Percentiles rank a stretch among this genome's conserved stretches.
Conservation (phyloP, 164 flowering plant genomes). For the Berberis thunbergii region DNA sequence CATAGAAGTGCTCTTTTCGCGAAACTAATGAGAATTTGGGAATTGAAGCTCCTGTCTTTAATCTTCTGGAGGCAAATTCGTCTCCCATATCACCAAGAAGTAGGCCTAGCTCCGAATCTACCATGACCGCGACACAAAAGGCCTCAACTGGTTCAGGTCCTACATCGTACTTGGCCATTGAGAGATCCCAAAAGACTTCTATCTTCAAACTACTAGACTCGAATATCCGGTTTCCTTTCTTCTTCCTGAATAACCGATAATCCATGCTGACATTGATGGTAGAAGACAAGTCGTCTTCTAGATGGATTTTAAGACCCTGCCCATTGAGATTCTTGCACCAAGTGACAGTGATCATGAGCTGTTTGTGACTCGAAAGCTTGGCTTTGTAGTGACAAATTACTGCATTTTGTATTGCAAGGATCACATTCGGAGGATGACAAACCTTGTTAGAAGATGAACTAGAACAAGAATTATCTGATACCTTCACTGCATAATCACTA, state of each 20-base stretch:
- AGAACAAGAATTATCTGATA: conserved; percentile 64
- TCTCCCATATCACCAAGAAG: conserved; percentile 50
- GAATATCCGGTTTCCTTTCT: conserved; percentile 43
- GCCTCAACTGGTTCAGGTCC: conserved; percentile 73
- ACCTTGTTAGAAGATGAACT: conserved; percentile 16
- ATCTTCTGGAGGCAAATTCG: conserved; percentile 34
- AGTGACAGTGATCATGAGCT: conserved; percentile 39
- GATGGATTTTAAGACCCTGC: conserved; percentile 43
- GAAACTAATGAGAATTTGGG: conserved; percentile 40
- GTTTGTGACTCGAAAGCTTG: conserved; percentile 36
- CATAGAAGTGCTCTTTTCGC: conserved; percentile 59
- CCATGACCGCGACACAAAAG: conserved; percentile 41
- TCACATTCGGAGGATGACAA: conserved; percentile 25
- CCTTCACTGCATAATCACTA: conserved; percentile 56
- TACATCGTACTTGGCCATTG: conserved; percentile 38
- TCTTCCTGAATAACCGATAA: conserved; percentile 44
- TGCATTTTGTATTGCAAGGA: conserved; percentile 57
- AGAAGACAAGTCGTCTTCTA: conserved; percentile 32
- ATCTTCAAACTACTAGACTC: conserved; percentile 31
- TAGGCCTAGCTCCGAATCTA: conserved; percentile 48
- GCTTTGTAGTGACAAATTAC: conserved; percentile 50
- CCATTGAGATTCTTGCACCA: conserved; percentile 53
- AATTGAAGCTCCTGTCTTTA: conserved; percentile 15
- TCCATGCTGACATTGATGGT: conserved; percentile 44
- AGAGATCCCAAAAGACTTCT: conserved; percentile 66